A percentile compares a stretch with the other conserved stretches of the same genome.
phyloP scores from a whole-genome alignment of 768 basidiomycete genomes.

The Trametes meyenii region DNA sequence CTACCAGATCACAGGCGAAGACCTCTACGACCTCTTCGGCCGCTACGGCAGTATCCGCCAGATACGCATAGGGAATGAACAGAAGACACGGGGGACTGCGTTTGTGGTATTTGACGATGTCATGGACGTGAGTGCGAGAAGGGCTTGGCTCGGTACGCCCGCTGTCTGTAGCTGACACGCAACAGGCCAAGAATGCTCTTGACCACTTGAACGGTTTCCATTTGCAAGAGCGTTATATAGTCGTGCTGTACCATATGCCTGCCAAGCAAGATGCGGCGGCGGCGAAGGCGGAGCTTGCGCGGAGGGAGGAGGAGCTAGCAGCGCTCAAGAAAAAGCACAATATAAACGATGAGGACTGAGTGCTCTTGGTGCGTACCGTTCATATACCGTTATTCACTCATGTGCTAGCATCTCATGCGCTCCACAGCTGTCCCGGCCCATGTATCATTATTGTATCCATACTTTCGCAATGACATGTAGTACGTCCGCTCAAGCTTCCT shows the following conservation, averaged over 20 bases:
- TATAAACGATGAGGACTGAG: constrained; percentile 71
- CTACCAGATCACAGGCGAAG: constrained; percentile 91
- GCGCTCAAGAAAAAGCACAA: constrained; percentile 86
- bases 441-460: constrained; percentile 4
- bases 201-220: constrained; percentile 99
- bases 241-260: constrained; percentile 97
- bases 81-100: constrained; percentile 93
- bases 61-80: constrained; percentile 89
- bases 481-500: neutral
- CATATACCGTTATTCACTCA: neutral
- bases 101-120: constrained; percentile 97
- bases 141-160: neutral
- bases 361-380: neutral
- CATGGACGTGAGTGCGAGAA: constrained; percentile 72
- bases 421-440: too few species aligned
- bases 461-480: neutral
- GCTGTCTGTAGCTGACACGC: constrained; percentile 17
- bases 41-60: constrained; percentile 97
- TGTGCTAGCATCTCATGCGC: neutral
- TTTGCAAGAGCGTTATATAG: constrained; percentile 96
- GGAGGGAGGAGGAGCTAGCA: constrained; percentile 87
- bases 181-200: constrained; percentile 92
- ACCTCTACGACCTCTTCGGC: constrained; percentile 96
- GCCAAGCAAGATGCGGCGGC: constrained; percentile 95
- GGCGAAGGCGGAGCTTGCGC: constrained; percentile 88